Conservation (phyloP, 331 rosid genomes). For the Malus hybrid region DNA sequence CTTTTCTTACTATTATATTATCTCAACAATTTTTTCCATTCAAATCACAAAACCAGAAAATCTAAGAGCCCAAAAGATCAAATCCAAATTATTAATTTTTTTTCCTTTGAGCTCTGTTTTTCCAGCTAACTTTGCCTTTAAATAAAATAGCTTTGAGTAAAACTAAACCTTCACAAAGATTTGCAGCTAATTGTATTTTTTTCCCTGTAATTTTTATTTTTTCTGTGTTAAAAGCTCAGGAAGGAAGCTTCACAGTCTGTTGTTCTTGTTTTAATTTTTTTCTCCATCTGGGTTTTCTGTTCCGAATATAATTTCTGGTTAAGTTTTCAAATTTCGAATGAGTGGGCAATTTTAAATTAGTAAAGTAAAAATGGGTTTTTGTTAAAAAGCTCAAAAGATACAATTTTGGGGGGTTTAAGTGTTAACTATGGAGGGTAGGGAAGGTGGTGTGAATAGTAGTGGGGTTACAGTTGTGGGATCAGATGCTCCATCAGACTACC, state of each 20-base stretch:
- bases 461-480: slow-evolving; percentile 98
- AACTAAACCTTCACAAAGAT: slow-evolving; percentile 12
- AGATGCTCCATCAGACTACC: slow-evolving; percentile 94
- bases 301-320: neutral
- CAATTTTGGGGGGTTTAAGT: slow-evolving; percentile 30
- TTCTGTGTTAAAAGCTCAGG: neutral
- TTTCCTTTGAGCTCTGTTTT: slow-evolving; percentile 9
- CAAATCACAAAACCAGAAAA: slow-evolving; percentile 40
- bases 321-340: slow-evolving; percentile 7
- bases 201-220: slow-evolving; percentile 13
- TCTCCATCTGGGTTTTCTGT: slow-evolving; percentile 1
- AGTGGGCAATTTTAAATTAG: slow-evolving; percentile 15
- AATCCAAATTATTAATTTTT: slow-evolving; percentile 12
- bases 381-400: slow-evolving; percentile 29
- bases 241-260: slow-evolving; percentile 13
- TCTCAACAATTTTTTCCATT: slow-evolving; percentile 46
- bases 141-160: slow-evolving; percentile 12
- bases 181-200: slow-evolving; percentile 1
- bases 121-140: slow-evolving; percentile 18
- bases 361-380: slow-evolving; percentile 33
- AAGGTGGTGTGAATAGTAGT: slow-evolving; percentile 46
- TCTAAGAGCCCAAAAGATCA: slow-evolving; percentile 13
- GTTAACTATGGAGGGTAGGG: slow-evolving; percentile 78
- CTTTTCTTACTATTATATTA: slow-evolving; percentile 58
- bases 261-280: neutral